Conservation (phyloP, 805 yeast genomes). For the Myxozyma neotropica region DNA sequence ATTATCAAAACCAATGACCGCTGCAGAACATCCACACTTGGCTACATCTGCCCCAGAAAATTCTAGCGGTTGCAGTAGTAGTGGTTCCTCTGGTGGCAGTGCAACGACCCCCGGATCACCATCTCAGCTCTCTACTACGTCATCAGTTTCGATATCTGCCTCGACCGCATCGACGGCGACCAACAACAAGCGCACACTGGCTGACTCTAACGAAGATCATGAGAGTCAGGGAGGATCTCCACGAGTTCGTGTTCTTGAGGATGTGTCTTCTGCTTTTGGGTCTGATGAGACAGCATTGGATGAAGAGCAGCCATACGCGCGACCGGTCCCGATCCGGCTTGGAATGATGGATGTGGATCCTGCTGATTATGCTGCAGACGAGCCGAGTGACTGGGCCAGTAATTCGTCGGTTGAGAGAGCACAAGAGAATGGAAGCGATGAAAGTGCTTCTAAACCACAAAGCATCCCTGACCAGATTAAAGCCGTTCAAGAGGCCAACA, state of each 20-base stretch:
- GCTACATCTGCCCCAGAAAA: not conserved
- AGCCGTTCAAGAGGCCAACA: not conserved
- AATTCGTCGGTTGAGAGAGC: not conserved
- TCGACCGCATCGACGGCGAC: slow-evolving; percentile 1
- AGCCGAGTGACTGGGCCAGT: not conserved
- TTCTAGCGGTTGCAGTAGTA: not conserved
- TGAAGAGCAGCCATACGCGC: slow-evolving; percentile 3
- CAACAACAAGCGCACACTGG: slow-evolving; percentile 14
- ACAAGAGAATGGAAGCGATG: not conserved
- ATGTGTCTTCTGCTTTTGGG: slow-evolving; percentile 3
- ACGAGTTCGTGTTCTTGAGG: slow-evolving; percentile 21
- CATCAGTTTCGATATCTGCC: slow-evolving; percentile 2
- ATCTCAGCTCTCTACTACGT: slow-evolving; percentile 4
- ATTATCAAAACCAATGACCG: not conserved
- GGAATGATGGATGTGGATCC: not conserved
- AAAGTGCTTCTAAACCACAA: not conserved
- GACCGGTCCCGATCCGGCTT: slow-evolving; percentile 1
- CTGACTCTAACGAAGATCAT: slow-evolving; percentile 17
- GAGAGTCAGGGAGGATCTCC: slow-evolving; percentile 24
- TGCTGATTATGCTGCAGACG: not conserved
- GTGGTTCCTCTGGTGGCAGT: not conserved
- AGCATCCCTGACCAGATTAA: slow-evolving; percentile 17
- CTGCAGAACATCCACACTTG: not conserved
- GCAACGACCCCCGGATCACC: slow-evolving; percentile 10
- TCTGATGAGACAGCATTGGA: not conserved